Evolutionary conservation across 225 moss, liverwort and hornwort genomes (phyloP), one percentile per base, ranked within the genome.

Genomic region (Marchantia paleacea): DNA sequence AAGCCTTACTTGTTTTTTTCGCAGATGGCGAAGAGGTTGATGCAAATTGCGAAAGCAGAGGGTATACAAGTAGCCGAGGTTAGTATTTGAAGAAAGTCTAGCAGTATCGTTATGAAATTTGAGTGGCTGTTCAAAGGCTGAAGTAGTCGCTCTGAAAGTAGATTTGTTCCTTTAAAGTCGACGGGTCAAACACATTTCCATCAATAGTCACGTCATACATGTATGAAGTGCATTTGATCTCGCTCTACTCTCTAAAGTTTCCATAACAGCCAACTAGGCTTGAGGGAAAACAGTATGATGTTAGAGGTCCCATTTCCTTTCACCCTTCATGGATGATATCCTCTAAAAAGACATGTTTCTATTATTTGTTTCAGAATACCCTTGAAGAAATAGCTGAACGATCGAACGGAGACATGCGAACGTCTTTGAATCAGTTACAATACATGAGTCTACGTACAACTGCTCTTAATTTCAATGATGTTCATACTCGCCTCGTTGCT

Each of bases 321-420:
- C 39, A 39, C 39, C 39, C 5, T 39, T 39, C 39, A 39, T 39
- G 39, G 12, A 58, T 58, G 58, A 15, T 1, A 0, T 15, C 58
- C 0, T 6, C 4, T 20, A 58, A 58, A 19, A 67, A 18, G 68
- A 68, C 10, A 52, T 52, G 51, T 52, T 0, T 31, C 1, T 73
- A 50, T 22, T 77, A 4, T 64, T 5, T 49, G 39, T 30, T 63
- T 83, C 90, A 94, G 97, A 85, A 95, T 83, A 91, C 95, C 30
- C 80, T 99, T 77, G 95, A 99, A 80, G 97, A 94, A 80, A 89
- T 99, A 73, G 94, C 92, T 65, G 94, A 99, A 83, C 88, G 94
- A 77, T 89, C 94, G 80, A 95, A 95, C 81, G 97, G 97, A 77
- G 97, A 99, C 80, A 94, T 99, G 95, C 90, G 97, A 72, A 99